phyloP scores from a whole-genome alignment of 805 yeast species.

The Peterozyma xylosa region DNA sequence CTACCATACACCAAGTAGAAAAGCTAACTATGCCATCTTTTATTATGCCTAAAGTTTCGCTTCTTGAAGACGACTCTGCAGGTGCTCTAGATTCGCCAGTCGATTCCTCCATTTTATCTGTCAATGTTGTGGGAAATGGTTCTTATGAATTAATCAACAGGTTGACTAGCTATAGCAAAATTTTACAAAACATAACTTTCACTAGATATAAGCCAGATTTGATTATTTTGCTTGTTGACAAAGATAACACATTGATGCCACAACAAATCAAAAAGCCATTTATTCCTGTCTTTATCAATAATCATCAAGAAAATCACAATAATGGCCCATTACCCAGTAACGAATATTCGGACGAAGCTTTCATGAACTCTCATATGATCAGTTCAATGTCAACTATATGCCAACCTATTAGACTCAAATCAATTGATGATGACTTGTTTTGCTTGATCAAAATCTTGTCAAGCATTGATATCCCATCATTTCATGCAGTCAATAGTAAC shows the following conservation, averaged over 20 bases:
- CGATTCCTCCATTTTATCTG: constrained; percentile 9
- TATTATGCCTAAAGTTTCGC: constrained; percentile 28
- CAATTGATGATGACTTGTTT: constrained; percentile 22
- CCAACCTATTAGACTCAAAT: constrained; percentile 20
- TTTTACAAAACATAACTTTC: constrained; percentile 20
- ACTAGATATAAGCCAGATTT: constrained; percentile 17
- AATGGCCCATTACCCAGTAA: background rate
- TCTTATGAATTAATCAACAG: constrained; percentile 14
- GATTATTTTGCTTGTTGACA: constrained; percentile 19
- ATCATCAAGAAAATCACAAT: background rate
- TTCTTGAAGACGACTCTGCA: constrained; percentile 10
- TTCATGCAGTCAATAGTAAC: background rate
- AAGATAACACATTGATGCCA: constrained; percentile 20
- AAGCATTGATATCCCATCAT: constrained; percentile 12
- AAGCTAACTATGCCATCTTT: constrained; percentile 21
- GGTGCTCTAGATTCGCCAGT: background rate
- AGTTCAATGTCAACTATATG: constrained; percentile 20
- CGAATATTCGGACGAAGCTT: background rate
- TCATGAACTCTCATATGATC: constrained; percentile 1
- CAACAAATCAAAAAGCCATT: constrained; percentile 20
- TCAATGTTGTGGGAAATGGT: constrained; percentile 20
- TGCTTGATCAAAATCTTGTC: constrained; percentile 22
- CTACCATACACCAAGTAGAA: constrained; percentile 16
- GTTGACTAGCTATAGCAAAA: constrained; percentile 19
- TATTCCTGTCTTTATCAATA: constrained; percentile 19